Evolutionary conservation across 75 land plant genomes (phyloP).

Genomic region (Picea glauca): DNA sequence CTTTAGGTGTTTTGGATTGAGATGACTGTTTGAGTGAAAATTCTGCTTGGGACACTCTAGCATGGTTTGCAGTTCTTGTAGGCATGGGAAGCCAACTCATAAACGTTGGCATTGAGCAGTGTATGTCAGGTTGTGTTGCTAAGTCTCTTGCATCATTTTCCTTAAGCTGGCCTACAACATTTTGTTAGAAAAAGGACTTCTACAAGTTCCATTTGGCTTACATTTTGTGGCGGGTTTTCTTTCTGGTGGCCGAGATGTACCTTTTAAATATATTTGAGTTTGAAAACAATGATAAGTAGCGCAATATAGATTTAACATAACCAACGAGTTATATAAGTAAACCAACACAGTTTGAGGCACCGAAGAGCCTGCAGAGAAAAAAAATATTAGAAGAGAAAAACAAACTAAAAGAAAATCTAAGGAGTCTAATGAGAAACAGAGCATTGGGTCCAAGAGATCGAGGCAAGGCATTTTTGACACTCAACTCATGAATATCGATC

Average conservation of each 20-base stretch:
- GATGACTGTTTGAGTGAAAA: slow-evolving; percentile 48
- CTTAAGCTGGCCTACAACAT: slow-evolving; percentile 42
- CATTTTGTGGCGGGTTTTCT: slow-evolving; percentile 78
- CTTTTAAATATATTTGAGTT: slow-evolving; percentile 14
- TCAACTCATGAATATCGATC: no score
- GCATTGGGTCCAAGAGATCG: no score
- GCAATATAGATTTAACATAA: slow-evolving; percentile 3
- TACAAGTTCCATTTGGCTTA: slow-evolving; percentile 84
- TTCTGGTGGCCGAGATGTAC: slow-evolving; percentile 59
- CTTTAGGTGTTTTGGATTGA: slow-evolving; percentile 34
- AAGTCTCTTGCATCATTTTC: slow-evolving; percentile 24
- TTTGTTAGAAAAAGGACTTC: slow-evolving; percentile 82
- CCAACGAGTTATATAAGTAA: slow-evolving; percentile 34
- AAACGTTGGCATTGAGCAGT: slow-evolving; percentile 29
- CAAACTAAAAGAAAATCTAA: no score
- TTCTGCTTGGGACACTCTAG: slow-evolving; percentile 43
- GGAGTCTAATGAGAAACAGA: no score
- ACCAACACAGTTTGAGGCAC: slow-evolving; percentile 16
- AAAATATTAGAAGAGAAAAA: no score
- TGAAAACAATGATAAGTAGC: slow-evolving; percentile 21
- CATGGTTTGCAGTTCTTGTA: slow-evolving; percentile 50
- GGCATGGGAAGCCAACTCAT: slow-evolving; percentile 40
- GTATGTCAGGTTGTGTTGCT: slow-evolving; percentile 30
- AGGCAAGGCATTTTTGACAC: no score
- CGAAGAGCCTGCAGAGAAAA: not conserved